Evolutionary conservation across 495 filamentous ascomycete species (phyloP), one percentile per base, ranked within the genome.

Genomic region (Annulohypoxylon moriforme): DNA sequence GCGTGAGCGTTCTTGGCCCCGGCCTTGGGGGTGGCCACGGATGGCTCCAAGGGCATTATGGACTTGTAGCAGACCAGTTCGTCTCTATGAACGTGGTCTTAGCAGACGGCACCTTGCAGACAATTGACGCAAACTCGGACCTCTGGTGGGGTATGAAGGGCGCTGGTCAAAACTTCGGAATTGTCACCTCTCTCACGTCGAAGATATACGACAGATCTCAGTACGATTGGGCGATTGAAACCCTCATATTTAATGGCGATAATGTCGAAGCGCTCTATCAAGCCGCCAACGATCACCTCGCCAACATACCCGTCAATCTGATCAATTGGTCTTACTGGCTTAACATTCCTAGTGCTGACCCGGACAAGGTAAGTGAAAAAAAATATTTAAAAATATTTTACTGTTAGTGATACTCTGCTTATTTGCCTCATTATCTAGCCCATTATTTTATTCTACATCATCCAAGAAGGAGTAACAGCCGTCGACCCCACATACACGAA

Each of bases 81-180:
- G 64, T 84, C 6, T 82, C 82, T 6, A 76, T 80, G 60, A 77
- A 80, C 10, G 69, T 88, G 3, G 82, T 89, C 2, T 79, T 85
- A 36, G 82, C 85, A 3, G 75, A 87, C 44, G 86, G 86, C 0
- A 66, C 72, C 0, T 58, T 76, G 18, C 74, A 78, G 10, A 79
- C 59, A 5, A 81, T 83, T 6, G 80, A 76, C 24, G 40, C 67
- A 3, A 67, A 78, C 1, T 50, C 71, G 3, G 66, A 81, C 53
- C 78, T 87, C 24, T 87, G 79, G 68, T 86, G 85, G 83, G 85
- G 79, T 1, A 73, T 89, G 38, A 76, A 79, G n/a, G 86, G 86
- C 25, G 86, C 85, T 7, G 85, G 86, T 0, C 81, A 85, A 57
- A 87, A 88, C 68, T 88, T 88, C 59, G 86, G 86, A 16, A 81